phyloP scores from a whole-genome alignment of 2,329 filamentous ascomycete species.

The Clonostachys byssicola region DNA sequence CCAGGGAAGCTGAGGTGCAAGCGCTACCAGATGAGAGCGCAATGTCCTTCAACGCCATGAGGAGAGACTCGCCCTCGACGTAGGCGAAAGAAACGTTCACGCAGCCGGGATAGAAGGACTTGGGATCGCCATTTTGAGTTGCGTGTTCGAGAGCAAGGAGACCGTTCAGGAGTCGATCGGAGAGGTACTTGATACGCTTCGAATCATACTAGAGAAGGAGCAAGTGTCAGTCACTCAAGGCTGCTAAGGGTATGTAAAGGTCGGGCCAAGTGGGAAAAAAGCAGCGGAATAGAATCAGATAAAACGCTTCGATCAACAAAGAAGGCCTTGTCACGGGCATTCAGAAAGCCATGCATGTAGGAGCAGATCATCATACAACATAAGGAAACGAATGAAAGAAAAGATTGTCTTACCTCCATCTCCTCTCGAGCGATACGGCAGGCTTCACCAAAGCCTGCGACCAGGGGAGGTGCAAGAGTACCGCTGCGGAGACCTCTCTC shows the following conservation, averaged over 20 bases:
- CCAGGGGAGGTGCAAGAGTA: conserved; percentile 82
- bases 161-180: conserved; percentile 77
- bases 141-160: conserved; percentile 91
- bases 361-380: conserved; percentile 71
- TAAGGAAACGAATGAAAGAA: conserved; percentile 10
- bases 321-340: conserved; percentile 57
- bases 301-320: conserved; percentile 64
- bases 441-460: conserved; percentile 92
- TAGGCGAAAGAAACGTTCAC: conserved; percentile 99
- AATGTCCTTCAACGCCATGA: conserved; percentile 98
- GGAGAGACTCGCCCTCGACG: conserved; percentile 92
- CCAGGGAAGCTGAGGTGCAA: conserved; percentile 93
- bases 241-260: neutral
- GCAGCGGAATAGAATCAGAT: conserved; percentile 36
- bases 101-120: conserved; percentile 88
- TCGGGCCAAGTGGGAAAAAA: neutral
- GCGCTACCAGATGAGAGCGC: conserved; percentile 94
- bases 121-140: conserved; percentile 78
- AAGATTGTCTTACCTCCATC: conserved; percentile 67
- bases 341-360: conserved; percentile 91
- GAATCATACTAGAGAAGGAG: conserved; percentile 72
- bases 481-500: conserved; percentile 93
- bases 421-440: conserved; percentile 89
- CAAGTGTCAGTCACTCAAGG: conserved; percentile 9
- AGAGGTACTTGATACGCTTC: conserved; percentile 77